Conservation (phyloP, 345 rosid species). For the Crucihimalaya himalaica region DNA sequence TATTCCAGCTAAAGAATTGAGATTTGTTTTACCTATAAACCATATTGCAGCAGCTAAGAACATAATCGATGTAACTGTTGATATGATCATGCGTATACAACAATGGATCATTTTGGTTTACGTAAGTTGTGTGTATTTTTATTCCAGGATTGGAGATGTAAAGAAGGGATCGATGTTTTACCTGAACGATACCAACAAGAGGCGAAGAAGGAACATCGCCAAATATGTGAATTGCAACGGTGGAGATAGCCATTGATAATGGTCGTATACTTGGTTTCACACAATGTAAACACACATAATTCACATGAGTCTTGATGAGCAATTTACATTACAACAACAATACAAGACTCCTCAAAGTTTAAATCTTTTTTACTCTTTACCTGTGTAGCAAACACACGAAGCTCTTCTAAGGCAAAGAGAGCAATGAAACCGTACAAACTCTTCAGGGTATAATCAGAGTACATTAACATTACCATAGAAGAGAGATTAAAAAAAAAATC, state of each 20-base stretch:
- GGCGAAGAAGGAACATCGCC: conserved; percentile 99
- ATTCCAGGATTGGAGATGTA: neutral
- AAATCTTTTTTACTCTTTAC: conserved; percentile 37
- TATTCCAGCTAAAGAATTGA: neutral
- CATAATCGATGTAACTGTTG: conserved; percentile 61
- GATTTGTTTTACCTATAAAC: conserved; percentile 63
- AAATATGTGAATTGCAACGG: conserved; percentile 84
- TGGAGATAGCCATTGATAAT: conserved; percentile 93
- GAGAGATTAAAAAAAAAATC: neutral
- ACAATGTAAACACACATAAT: conserved; percentile 81
- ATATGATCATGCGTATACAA: conserved; percentile 53
- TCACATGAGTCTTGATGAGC: conserved; percentile 56
- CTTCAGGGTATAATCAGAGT: conserved; percentile 46
- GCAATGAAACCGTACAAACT: conserved; percentile 72
- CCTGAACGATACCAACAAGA: conserved; percentile 93
- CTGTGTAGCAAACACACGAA: conserved; percentile 92
- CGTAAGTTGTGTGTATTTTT: neutral
- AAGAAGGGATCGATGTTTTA: conserved; percentile 24
- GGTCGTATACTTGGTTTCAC: conserved; percentile 87
- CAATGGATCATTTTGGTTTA: conserved; percentile 7
- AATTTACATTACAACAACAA: neutral
- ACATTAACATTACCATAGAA: neutral
- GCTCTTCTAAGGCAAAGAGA: conserved; percentile 78
- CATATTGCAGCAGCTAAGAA: conserved; percentile 79
- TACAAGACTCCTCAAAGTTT: neutral